Evolutionary conservation across 2,329 filamentous ascomycete genomes (phyloP), one percentile per base, ranked within the genome.

Genomic region (Metarhizium anisopliae): DNA sequence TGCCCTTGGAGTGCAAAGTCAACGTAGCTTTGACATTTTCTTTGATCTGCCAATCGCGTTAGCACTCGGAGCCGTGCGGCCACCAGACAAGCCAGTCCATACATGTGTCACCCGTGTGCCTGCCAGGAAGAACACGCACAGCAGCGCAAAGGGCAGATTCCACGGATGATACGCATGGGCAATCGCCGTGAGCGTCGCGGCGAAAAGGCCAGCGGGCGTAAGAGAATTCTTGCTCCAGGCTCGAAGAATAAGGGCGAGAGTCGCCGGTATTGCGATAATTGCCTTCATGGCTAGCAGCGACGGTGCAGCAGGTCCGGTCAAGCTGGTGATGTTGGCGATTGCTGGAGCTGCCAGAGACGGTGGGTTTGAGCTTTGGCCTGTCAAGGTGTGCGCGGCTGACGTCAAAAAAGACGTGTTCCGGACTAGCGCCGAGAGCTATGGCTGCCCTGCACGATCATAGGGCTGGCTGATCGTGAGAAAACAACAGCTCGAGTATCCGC

Each of bases 111-210:
- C 91, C 53, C 84, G 77, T 1, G 88, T 95, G 1, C 91, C 94
- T 4, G 87, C 84, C 3, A 95, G 74, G 71, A 96, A 97, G 75
- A 97, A 97, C 40, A 91, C 81, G 52, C 82, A 81, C 2, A 97
- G 78, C 11, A 96, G 78, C 32, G 81, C 81, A 72, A 96, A 95
- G n/a, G 90, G 92, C n/a, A 92, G 76, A 58, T 89, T 89, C 86
- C 90, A 96, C 3, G 93, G 93, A 70, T 97, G 92, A n/a, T 92
- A 74, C 16, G 91, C 90, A 70, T 99, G 94, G 11, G 87, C 82
- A 50, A 81, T 70, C 4, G 90, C 92, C 4, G 92, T 95, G 47
- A 87, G 64, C 5, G 78, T 76, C 3, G 93, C 93, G 13, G 82
- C 81, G 42, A 86, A 62, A 62, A 96, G 82, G 58, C 92, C 93